Conservation (phyloP, 352 stramenopile genomes). For the Pilasporangium apinafurcum region DNA sequence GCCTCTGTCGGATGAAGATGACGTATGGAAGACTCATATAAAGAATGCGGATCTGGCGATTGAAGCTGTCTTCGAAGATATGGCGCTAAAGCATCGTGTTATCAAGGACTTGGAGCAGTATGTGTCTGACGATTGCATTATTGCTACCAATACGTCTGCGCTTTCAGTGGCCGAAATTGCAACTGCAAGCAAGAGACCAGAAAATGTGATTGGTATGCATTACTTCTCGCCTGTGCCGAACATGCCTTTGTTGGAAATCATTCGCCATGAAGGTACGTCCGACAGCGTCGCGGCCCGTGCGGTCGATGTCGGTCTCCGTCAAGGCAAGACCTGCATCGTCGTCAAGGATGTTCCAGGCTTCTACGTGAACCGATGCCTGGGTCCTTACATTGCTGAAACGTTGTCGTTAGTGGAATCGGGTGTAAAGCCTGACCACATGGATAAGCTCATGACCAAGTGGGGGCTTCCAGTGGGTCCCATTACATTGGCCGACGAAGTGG, state of each 20-base stretch:
- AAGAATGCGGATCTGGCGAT: conserved; percentile 94
- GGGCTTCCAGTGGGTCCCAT: conserved; percentile 97
- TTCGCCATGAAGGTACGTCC: conserved; percentile 91
- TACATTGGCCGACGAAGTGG: conserved; percentile 95
- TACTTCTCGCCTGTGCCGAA: conserved; percentile 98
- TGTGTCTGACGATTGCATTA: conserved; percentile 91
- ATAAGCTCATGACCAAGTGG: conserved; percentile 95
- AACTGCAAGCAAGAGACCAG: conserved; percentile 63
- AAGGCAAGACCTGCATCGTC: conserved; percentile 98
- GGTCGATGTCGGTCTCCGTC: conserved; percentile 93
- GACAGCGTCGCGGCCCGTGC: conserved; percentile 87
- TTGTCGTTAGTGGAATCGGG: conserved; percentile 90
- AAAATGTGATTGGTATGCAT: conserved; percentile 97
- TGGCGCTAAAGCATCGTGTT: conserved; percentile 95
- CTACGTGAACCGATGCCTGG: conserved; percentile 98
- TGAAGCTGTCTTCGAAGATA: conserved; percentile 98
- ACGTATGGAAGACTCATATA: conserved; percentile 91
- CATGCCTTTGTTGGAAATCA: conserved; percentile 99
- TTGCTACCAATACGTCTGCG: conserved; percentile 98
- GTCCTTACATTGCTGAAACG: conserved; percentile 91
- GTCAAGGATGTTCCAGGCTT: conserved; percentile 99
- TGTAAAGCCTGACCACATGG: conserved; percentile 90
- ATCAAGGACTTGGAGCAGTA: conserved; percentile 92
- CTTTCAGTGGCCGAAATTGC: conserved; percentile 96
- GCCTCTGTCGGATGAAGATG: conserved; percentile 90